phyloP scores from a whole-genome alignment of 352 stramenopile species.

The Blastocystis sp. region DNA sequence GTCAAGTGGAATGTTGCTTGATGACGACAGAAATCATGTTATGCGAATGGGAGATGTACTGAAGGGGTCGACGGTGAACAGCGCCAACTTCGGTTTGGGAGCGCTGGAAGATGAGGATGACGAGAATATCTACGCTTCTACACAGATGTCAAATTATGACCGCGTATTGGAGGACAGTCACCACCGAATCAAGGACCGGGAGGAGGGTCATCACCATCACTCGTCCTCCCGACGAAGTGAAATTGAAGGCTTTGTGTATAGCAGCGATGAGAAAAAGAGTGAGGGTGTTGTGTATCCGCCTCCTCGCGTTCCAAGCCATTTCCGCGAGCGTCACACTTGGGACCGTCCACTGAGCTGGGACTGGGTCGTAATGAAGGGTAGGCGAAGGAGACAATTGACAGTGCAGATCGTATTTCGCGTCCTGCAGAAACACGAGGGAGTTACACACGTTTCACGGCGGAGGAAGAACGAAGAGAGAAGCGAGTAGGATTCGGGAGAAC shows the following conservation, averaged over 20 bases:
- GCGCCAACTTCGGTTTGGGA: background rate
- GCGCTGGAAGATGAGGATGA: conserved; percentile 46
- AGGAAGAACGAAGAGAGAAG: background rate
- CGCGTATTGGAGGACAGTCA: background rate
- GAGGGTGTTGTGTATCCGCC: conserved; percentile 2
- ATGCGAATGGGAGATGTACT: conserved; percentile 38
- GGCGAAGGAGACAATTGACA: too few species aligned
- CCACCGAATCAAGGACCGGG: background rate
- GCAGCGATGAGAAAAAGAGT: background rate
- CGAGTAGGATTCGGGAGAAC: background rate
- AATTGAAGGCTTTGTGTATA: conserved; percentile 36
- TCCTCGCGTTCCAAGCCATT: conserved; percentile 1
- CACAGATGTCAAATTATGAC: conserved; percentile 23
- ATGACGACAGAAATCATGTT: conserved; percentile 32
- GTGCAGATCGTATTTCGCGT: background rate
- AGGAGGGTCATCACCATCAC: conserved; percentile 3
- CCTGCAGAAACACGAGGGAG: background rate
- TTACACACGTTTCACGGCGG: conserved; percentile 23
- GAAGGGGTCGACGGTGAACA: conserved; percentile 12
- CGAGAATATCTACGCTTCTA: conserved; percentile 20
- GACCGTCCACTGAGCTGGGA: background rate
- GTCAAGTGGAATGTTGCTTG: background rate
- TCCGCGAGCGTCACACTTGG: conserved; percentile 18
- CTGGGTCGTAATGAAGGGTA: conserved; percentile 28
- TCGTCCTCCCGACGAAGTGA: background rate